These are phyloP conservation scores for Tricholoma sp. DNA, from an alignment of 768 basidiomycete genomes.

Conservation along the genomic window DNA sequence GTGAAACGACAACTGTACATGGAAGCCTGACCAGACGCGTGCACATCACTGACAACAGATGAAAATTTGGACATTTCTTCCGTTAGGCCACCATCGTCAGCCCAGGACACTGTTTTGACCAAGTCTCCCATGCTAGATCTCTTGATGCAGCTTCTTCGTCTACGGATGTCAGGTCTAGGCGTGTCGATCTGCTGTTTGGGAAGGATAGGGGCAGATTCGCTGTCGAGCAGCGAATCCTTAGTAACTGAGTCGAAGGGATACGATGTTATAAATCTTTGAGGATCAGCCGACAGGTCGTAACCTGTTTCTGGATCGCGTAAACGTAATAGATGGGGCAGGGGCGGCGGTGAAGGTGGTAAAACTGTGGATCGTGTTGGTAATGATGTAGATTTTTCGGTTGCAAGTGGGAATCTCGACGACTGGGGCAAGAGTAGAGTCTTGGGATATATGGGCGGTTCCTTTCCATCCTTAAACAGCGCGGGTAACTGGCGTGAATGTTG, in stretches of 20 bases:
- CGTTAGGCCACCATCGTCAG: slow-evolving; percentile 59
- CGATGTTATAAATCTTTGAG: slow-evolving; percentile 11
- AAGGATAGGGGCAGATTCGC: background rate
- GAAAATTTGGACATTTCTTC: slow-evolving; percentile 49
- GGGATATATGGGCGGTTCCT: background rate
- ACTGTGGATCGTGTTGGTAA: slow-evolving; percentile 4
- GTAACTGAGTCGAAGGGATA: background rate
- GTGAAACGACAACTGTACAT: background rate
- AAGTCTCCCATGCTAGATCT: slow-evolving; percentile 51
- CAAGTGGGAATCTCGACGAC: background rate
- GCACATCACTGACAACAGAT: slow-evolving; percentile 33
- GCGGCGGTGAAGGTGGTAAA: slow-evolving; percentile 30
- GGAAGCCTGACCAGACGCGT: slow-evolving; percentile 30
- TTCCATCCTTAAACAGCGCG: background rate
- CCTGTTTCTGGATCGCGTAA: slow-evolving; percentile 16
- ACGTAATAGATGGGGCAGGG: slow-evolving; percentile 36
- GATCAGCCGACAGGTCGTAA: slow-evolving; percentile 18
- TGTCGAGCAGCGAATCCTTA: background rate
- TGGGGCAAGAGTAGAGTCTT: background rate
- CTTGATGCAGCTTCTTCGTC: slow-evolving; percentile 61
- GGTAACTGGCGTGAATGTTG: background rate
- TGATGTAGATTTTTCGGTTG: slow-evolving; percentile 4
- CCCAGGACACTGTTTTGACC: slow-evolving; percentile 70
- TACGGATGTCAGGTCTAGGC: slow-evolving; percentile 30
- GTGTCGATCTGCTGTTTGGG: background rate